phyloP scores from a whole-genome alignment of 169 alveolate genomes.

The Theileria annulata region DNA sequence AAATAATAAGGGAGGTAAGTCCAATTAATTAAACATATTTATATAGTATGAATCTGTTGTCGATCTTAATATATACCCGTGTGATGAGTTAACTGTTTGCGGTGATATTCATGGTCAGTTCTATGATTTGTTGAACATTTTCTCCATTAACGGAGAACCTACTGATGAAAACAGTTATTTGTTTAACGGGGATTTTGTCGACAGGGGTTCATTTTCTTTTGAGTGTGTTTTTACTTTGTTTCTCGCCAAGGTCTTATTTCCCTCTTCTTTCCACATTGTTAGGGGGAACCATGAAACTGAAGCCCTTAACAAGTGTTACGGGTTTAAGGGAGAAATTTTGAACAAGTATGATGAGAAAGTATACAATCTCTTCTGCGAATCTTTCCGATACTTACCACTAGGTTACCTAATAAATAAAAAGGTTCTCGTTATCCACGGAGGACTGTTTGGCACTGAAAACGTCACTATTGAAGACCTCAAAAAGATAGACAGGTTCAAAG shows the following conservation, averaged over 20 bases:
- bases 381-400: constrained; percentile 96
- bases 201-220: constrained; percentile 98
- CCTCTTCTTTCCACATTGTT: constrained; percentile 93
- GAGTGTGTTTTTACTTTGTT: constrained; percentile 85
- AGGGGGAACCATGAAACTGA: constrained; percentile 99
- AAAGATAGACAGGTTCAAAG: constrained; percentile 90
- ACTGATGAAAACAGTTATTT: constrained; percentile 93
- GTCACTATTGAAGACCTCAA: constrained; percentile 92
- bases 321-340: constrained; percentile 97
- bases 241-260: constrained; percentile 91
- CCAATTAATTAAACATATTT: neutral
- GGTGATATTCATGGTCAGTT: constrained; percentile 99
- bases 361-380: constrained; percentile 88
- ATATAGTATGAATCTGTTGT: constrained; percentile 82
- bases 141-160: constrained; percentile 96
- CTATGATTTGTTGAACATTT: constrained; percentile 96
- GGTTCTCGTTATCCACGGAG: constrained; percentile 98
- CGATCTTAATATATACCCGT: constrained; percentile 83
- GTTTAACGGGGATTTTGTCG: constrained; percentile 99
- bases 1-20: constrained; percentile 81
- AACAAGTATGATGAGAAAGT: constrained; percentile 94
- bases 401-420: constrained; percentile 92
- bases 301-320: constrained; percentile 95
- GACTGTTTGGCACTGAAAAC: constrained; percentile 93
- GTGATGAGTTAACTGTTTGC: constrained; percentile 94